Base-by-base conservation (phyloP, 257 asterid species). In the Sherardia arvensis region DNA sequence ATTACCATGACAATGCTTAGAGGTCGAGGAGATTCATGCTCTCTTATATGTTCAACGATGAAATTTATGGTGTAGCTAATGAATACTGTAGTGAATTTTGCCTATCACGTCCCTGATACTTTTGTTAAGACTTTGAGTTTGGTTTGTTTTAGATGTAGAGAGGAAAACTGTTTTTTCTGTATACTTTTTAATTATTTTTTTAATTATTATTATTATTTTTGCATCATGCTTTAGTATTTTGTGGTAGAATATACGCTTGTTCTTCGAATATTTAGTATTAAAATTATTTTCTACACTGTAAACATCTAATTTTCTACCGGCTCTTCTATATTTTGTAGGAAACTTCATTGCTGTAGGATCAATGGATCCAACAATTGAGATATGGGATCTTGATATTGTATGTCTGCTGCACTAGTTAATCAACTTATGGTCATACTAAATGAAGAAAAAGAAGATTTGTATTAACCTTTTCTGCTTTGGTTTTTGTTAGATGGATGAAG, bases 341-440 rank as follows among this genome's bases (percentile, higher is more conserved):
- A 93, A 93, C 81, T 90, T 90, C 72, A 59, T 93, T 23, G 96
- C 87, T 67, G 91, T 93, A 64, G 99, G 96, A 60, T 84, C 94
- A 53, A 87, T 90, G 96, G 95, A 90, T 28, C 97, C 96, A 20
- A 74, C 90, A 53, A 93, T 90, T 38, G 94, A 93, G 74, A 87
- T 93, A 76, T 93, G 97, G 97, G 96, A 93, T 79, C 97, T 93
- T 68, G 97, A 90, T 62, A 80, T 89, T 49, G 97, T 93, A 84
- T 29, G 95, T 64, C 27, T 18, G 23, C 20, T 58, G 11, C 70
- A 33, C 38, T 54, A 34, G 54, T 34, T 36, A 25, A n/a, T 17
- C 36, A 11, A 38, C 8, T n/a, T 51, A 20, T 27, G 18, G 56
- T 68, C 43, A 27, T 64, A 22, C 59, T 22, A 29, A 54, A 23